Evolutionary conservation across 2,329 filamentous ascomycete genomes (phyloP).

Genomic region (Sarocladiaceae sp.): DNA sequence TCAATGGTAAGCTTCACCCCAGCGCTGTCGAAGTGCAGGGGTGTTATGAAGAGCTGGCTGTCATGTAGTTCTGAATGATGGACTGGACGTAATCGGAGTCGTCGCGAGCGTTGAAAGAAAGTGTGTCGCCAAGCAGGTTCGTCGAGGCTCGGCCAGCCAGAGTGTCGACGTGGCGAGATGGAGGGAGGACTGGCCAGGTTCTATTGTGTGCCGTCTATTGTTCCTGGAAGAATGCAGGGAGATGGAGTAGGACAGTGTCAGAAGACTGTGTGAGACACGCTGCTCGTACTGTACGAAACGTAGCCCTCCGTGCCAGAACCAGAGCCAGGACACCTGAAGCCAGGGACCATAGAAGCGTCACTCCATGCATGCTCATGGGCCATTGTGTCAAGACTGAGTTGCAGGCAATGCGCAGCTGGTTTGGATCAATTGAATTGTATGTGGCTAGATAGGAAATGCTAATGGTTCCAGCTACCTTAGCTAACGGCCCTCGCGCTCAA

Average conservation of each 20-base stretch:
- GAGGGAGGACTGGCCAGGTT: neutral
- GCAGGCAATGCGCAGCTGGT: no score
- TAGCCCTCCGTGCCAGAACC: no score
- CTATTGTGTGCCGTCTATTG: conserved; percentile 1
- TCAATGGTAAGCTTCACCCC: neutral
- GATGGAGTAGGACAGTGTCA: neutral
- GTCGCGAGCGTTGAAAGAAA: neutral
- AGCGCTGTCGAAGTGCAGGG: neutral
- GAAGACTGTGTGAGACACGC: neutral
- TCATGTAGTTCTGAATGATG: neutral
- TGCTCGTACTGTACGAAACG: neutral
- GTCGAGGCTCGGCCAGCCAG: conserved; percentile 7
- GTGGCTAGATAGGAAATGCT: no score
- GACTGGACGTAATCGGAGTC: neutral
- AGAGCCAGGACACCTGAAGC: no score
- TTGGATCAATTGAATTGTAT: no score
- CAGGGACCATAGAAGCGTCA: no score
- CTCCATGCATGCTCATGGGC: no score
- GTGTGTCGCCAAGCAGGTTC: neutral
- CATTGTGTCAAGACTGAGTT: no score
- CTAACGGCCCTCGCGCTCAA: no score
- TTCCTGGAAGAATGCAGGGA: neutral
- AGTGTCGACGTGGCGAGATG: conserved; percentile 7
- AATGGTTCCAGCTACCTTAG: no score
- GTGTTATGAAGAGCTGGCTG: neutral